These are phyloP conservation scores for Gracilariopsis chorda DNA, from an alignment of 23 red algal species.

Conservation along the genomic window DNA sequence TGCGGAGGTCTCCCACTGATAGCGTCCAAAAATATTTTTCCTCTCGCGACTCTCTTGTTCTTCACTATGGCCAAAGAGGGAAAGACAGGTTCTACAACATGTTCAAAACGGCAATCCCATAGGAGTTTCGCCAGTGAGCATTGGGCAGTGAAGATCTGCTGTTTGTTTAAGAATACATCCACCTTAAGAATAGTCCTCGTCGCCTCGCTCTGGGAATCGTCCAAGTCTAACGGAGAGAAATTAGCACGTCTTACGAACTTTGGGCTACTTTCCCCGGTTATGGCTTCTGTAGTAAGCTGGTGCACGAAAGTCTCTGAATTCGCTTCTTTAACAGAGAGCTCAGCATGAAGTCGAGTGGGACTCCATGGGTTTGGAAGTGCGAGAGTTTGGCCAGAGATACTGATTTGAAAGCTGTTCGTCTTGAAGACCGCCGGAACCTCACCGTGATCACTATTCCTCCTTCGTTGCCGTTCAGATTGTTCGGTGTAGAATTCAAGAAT, in stretches of 20 bases:
- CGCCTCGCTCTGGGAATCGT: constrained; percentile 24
- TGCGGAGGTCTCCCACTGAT: background rate
- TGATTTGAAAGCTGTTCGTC: constrained; percentile 1
- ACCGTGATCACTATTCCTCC: constrained; percentile 2
- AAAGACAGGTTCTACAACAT: constrained; percentile 5
- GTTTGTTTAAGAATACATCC: background rate
- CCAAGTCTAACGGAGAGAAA: constrained; percentile 7
- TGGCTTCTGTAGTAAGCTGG: constrained; percentile 22
- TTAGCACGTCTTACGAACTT: background rate
- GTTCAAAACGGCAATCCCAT: constrained; percentile 3
- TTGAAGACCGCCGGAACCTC: constrained; percentile 38
- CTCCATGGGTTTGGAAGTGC: constrained; percentile 13
- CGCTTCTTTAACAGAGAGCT: background rate
- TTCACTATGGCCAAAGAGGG: background rate
- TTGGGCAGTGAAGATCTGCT: background rate
- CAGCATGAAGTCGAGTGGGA: background rate
- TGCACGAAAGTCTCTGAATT: background rate
- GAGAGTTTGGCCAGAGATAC: constrained; percentile 10
- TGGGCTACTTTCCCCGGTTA: background rate
- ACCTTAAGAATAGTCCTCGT: constrained; percentile 3
- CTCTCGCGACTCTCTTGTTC: constrained; percentile 1
- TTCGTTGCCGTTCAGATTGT: background rate
- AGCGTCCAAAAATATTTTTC: background rate
- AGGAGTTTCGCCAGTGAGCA: constrained; percentile 18
- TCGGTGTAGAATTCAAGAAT: background rate